Base-by-base conservation (phyloP, 2,329 filamentous ascomycete species). In the Alternaria angustiovoidea region DNA sequence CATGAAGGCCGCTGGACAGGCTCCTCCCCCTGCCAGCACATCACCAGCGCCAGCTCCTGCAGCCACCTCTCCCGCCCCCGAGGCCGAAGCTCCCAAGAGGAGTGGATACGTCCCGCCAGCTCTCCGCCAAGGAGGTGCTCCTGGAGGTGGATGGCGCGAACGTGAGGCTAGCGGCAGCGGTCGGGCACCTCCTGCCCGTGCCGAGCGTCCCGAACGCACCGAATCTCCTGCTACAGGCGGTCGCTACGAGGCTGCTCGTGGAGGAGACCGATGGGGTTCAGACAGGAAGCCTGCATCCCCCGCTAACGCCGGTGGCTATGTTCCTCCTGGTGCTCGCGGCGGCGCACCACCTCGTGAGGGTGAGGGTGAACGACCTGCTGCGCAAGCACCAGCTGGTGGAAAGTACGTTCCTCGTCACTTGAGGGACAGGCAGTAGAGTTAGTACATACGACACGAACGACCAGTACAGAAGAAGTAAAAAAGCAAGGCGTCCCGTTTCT, bases 91-190 rank as follows among this genome's bases (percentile, higher is more conserved):
- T 71, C 76, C 78, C 44, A 81, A 78, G 71, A 70, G 76, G 57
- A 63, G 66, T 20, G 82, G 80, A 16, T 85, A 83, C 65, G 69
- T 85, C 5, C 83, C 82, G 39, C 82, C 82, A 57, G 78, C 78
- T 36, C 69, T 82, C 20, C 81, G 82, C 54, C 70, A 57, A 67
- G 76, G 68, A 38, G 72, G 70, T 34, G 72, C 71, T 60, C 73
- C 69, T 46, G 72, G 73, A 42, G 73, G 67, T 49, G 72, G 73
- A 62, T 79, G 79, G 79, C 66, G 75, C 26, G 70, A 78, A 62
- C 76, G 77, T 62, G 76, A 79, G 62, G 61, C 57, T 11, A 57
- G 58, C 24, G 69, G 71, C 34, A 75, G 74, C 41, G 72, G 70
- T 20, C 73, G 74, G 58, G 75, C 64, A 30, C 66, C 62, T n/a